phyloP scores from a whole-genome alignment of 2,329 filamentous ascomycete species.

The Neofusicoccum kwambonambiense region DNA sequence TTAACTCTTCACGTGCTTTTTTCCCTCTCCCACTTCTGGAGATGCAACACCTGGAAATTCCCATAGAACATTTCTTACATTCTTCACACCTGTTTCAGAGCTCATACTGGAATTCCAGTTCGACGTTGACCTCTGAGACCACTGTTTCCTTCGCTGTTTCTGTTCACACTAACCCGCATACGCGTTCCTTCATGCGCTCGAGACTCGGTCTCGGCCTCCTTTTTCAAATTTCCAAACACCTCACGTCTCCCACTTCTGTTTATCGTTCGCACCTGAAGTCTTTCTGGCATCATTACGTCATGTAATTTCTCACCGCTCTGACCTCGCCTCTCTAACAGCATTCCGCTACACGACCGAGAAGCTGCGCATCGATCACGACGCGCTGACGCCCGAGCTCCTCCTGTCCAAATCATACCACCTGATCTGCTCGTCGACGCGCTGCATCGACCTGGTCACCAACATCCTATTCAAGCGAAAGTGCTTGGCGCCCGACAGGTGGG shows the following conservation, averaged over 20 bases:
- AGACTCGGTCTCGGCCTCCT: background rate
- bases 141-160: background rate
- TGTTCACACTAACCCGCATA: background rate
- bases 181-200: constrained; percentile 19
- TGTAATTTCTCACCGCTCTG: background rate
- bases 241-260: background rate
- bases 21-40: background rate
- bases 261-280: background rate
- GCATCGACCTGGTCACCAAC: constrained; percentile 71
- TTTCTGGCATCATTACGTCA: background rate
- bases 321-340: constrained; percentile 38
- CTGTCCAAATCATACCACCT: constrained; percentile 79
- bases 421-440: constrained; percentile 76
- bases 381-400: constrained; percentile 66
- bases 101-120: too few species aligned
- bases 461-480: constrained; percentile 58
- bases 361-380: constrained; percentile 70
- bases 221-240: background rate
- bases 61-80: background rate
- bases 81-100: too few species aligned
- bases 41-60: background rate
- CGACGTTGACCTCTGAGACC: background rate
- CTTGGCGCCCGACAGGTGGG: constrained; percentile 23
- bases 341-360: constrained; percentile 91
- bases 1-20: background rate